Evolutionary conservation across 306 rosid species (phyloP), one percentile per base, ranked within the genome.

Genomic region (Gynostemma pentaphyllum): DNA sequence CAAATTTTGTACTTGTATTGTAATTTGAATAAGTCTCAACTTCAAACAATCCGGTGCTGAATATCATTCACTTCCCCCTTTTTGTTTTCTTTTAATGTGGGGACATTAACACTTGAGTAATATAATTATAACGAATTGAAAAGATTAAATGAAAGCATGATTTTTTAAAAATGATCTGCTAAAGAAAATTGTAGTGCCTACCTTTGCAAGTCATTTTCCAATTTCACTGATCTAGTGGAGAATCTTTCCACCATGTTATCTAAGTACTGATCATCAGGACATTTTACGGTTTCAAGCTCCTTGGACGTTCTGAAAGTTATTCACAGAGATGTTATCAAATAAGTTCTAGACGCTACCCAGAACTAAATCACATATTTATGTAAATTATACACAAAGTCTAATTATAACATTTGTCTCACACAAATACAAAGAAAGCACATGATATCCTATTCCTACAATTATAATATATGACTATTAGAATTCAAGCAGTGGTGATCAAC

Each of bases 181-280:
- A 27, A 18, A 48, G 48, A 12, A 66, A 73, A 57, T 28, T 24
- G 4, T 21, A 4, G 6, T 44, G 9, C 73, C 15, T 68, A 78
- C 83, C 86, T 81, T 46, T 72, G 49, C 41, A 81, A 67, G 64
- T 70, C 74, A 59, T 45, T 68, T 75, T 75, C 83, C 72, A 81
- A 53, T 65, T 78, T 81, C 76, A 47, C 32, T 7, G 73, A 68
- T 68, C 79, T 75, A 34, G 23, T 29, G 18, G 61, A 36, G 28
- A 81, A 70, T 39, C 68, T 71, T 63, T 68, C 83, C 61, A 73
- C 76, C 57, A 54, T 64, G 29, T 72, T 62, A 10, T 68, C 66
- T 29, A 75, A 45, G 77, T 61, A 65, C 64, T 47, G 67, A 28
- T 37, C 53, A 18, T 75, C 73, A 40, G 45, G 19, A 29, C 52